phyloP scores from a whole-genome alignment of 768 basidiomycete genomes.

The Tulasnella sp. region DNA sequence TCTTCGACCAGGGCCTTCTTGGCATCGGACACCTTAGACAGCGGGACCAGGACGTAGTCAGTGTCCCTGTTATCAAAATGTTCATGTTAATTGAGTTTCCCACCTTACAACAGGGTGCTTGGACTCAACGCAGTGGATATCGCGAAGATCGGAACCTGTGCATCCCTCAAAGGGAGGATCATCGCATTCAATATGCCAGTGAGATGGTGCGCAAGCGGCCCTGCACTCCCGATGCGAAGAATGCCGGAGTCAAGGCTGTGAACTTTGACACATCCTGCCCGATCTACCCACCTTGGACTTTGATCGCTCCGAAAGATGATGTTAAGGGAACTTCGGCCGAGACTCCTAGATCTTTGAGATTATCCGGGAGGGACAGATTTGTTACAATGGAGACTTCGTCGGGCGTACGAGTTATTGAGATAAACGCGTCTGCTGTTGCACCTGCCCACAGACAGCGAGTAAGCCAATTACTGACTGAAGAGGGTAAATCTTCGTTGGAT shows the following conservation, averaged over 20 bases:
- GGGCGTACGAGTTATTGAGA: constrained; percentile 7
- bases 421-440: not conserved
- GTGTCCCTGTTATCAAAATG: constrained; percentile 5
- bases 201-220: not conserved
- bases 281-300: not conserved
- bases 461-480: too few species aligned
- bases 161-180: not conserved
- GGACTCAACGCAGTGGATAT: constrained; percentile 4
- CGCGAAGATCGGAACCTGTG: constrained; percentile 9
- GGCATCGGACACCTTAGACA: not conserved
- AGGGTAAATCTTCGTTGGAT: too few species aligned
- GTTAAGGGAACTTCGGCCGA: not conserved
- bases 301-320: not conserved
- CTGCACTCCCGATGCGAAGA: not conserved
- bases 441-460: not conserved
- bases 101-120: too few species aligned
- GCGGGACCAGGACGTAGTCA: constrained; percentile 7
- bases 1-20: not conserved
- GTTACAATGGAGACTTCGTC: constrained; percentile 13
- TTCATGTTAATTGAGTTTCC: not conserved
- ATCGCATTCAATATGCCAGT: constrained; percentile 8
- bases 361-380: not conserved
- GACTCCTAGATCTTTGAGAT: not conserved
- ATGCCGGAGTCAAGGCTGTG: not conserved
- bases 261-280: not conserved